Evolutionary conservation across 192 early-diverging fungal species (phyloP).

Genomic region (Chytriomyces sp.): DNA sequence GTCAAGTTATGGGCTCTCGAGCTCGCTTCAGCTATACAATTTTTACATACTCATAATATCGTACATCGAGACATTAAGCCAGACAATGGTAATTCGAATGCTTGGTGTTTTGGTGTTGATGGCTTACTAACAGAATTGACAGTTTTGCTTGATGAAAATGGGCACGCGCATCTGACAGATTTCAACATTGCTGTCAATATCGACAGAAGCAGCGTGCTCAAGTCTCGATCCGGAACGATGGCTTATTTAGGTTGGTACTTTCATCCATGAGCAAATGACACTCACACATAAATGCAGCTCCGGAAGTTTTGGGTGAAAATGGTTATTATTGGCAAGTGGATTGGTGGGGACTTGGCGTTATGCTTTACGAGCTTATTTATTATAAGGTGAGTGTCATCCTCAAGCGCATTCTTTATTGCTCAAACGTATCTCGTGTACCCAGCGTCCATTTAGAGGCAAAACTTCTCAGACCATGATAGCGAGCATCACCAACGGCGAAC

Average conservation of each 20-base stretch:
- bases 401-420: background rate
- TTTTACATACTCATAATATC: constrained; percentile 80
- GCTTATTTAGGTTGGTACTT: too few relatives aligned
- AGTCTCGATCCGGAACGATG: constrained; percentile 84
- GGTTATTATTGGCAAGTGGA: constrained; percentile 58
- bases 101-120: background rate
- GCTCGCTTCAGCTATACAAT: constrained; percentile 74
- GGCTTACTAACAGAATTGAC: background rate
- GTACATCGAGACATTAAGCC: constrained; percentile 96
- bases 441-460: constrained; percentile 74
- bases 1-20: constrained; percentile 89
- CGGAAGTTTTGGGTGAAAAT: constrained; percentile 49
- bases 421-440: background rate
- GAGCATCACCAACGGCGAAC: constrained; percentile 56
- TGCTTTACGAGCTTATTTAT: constrained; percentile 75
- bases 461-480: constrained; percentile 58
- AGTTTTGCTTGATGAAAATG: constrained; percentile 71
- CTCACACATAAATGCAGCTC: too few relatives aligned
- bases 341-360: constrained; percentile 86
- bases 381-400: constrained; percentile 62
- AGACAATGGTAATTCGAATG: constrained; percentile 66
- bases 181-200: constrained; percentile 94
- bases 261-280: too few relatives aligned
- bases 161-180: constrained; percentile 91
- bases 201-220: constrained; percentile 66